Evolutionary conservation across 495 filamentous ascomycete species (phyloP), one percentile per base, ranked within the genome.

Genomic region (Penicillium angulare): DNA sequence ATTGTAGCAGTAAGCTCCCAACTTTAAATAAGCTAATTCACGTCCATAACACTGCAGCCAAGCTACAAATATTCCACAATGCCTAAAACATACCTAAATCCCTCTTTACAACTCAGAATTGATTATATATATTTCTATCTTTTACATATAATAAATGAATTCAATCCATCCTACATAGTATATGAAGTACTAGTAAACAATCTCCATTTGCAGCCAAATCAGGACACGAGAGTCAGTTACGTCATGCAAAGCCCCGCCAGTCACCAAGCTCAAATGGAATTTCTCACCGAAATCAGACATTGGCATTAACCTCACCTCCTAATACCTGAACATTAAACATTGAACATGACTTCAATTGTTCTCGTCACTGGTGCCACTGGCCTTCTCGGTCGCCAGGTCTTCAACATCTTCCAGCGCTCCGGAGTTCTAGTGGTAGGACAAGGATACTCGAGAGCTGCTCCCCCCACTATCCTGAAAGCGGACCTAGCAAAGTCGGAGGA

Each of bases 341-440:
- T n/a, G n/a, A n/a, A n/a, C n/a, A 84, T 86, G 82, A 65, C 75
- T 45, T 79, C 76, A 51, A 86, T 79, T 29, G 90, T 78, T 31
- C 76, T 97, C 17, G 73, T 97, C 40, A 97, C 92, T 21, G 92
- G 92, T 29, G 92, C 88, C 34, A 92, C 82, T 31, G 92, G 92
- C 36, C 76, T 93, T 2, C 79, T 97, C 7, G 92, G 92, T 26
- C 82, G 91, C 15, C 83, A 95, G 66, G 85, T 92, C 13, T 77
- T 87, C 53, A 86, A 82, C 48, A 84, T 79, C 15, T 96, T 97
- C 66, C 75, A 86, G 52, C 63, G 72, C 31, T 79, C 74, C 18
- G 79, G 79, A 5, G 95, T 91, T 82, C 74, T 82, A n/a, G 84
- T 84, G 38, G 80, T 88, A 52, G 92, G 90, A n/a, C 92, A 90